Evolutionary conservation across 2,329 filamentous ascomycete species (phyloP).

Genomic region (Pseudogymnoascus sp.): DNA sequence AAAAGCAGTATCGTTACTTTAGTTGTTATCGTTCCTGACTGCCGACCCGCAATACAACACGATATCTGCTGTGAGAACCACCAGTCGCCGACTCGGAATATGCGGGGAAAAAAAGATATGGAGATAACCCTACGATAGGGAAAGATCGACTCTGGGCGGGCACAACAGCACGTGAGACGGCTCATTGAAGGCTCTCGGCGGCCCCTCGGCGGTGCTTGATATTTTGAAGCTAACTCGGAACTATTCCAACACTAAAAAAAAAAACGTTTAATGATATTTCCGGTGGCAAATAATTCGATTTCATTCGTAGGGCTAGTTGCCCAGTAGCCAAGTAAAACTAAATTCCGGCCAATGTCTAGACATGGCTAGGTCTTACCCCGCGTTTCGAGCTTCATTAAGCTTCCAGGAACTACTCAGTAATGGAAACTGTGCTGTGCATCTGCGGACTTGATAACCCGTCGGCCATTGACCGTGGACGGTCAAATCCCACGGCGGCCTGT

Average conservation of each 20-base stretch:
- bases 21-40: neutral
- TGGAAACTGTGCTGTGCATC: neutral
- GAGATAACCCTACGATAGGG: neutral
- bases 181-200: neutral
- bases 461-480: neutral
- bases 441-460: neutral
- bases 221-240: neutral
- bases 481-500: neutral
- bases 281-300: neutral
- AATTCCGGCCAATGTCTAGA: neutral
- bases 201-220: neutral
- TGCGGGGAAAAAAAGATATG: neutral
- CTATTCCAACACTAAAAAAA: neutral
- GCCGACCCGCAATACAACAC: neutral
- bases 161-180: neutral
- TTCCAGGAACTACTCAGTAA: neutral
- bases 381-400: neutral
- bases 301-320: neutral
- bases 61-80: neutral
- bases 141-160: neutral
- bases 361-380: constrained; percentile 1
- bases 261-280: neutral
- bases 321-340: neutral
- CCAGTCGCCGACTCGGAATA: neutral
- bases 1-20: neutral